A percentile compares a stretch with the other conserved stretches of the same genome.
Conservation (phyloP, 1,139 yeast genomes). For the Eremothecium gossypii region DNA sequence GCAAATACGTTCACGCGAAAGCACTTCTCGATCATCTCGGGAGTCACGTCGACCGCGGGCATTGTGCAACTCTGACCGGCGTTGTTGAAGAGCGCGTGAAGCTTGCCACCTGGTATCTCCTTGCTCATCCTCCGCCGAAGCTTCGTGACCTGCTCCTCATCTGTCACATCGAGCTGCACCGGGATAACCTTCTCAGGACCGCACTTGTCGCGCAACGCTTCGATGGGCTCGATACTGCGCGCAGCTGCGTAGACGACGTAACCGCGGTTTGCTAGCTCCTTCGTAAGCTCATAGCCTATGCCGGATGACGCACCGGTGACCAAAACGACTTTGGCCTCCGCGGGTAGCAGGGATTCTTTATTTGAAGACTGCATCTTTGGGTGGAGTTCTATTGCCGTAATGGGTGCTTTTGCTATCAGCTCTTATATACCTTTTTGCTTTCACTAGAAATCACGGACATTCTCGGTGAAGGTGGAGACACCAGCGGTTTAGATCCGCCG, state of each 20-base stretch:
- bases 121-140: constrained; percentile 36
- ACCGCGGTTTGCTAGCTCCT: constrained; percentile 54
- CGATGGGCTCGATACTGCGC: constrained; percentile 56
- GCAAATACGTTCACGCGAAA: constrained; percentile 66
- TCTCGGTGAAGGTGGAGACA: too few species aligned
- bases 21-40: constrained; percentile 45
- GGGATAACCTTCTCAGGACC: constrained; percentile 26
- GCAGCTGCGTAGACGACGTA: constrained; percentile 68
- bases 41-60: constrained; percentile 60
- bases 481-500: too few species aligned
- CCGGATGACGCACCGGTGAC: constrained; percentile 57
- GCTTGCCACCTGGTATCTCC: constrained; percentile 36
- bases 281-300: constrained; percentile 60
- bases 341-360: neutral
- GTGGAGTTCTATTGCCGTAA: too few species aligned
- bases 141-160: constrained; percentile 39
- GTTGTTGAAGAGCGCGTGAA: constrained; percentile 60
- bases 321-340: constrained; percentile 36
- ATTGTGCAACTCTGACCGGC: constrained; percentile 63
- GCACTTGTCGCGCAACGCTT: constrained; percentile 32
- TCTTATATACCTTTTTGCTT: too few species aligned
- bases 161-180: constrained; percentile 44
- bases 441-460: too few species aligned
- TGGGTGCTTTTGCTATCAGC: too few species aligned
- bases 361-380: too few species aligned